Evolutionary conservation across 148 eudicot species (phyloP).

Genomic region (Vaccinium corymbosum): DNA sequence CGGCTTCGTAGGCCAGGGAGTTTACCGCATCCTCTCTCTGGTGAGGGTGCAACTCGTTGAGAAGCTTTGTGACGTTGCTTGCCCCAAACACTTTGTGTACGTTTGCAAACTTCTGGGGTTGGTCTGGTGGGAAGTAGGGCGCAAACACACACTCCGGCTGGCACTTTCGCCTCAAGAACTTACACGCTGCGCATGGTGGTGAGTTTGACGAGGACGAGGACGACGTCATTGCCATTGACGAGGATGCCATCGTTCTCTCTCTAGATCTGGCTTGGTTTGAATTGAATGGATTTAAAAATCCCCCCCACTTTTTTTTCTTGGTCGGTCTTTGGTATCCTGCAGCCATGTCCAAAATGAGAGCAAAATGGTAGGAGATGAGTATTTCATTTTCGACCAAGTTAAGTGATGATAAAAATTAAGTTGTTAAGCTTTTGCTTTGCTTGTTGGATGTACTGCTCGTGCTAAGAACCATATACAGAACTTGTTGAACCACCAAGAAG

Average conservation of each 20-base stretch:
- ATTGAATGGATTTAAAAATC: too few relatives aligned
- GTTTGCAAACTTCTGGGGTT: conserved; percentile 79
- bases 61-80: conserved; percentile 76
- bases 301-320: neutral
- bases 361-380: neutral
- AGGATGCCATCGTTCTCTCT: conserved; percentile 38
- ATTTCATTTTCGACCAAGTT: neutral
- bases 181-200: conserved; percentile 98
- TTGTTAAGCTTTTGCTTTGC: too few relatives aligned
- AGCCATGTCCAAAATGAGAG: neutral
- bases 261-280: neutral
- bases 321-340: neutral
- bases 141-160: conserved; percentile 85
- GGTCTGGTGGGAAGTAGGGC: conserved; percentile 85
- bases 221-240: conserved; percentile 38
- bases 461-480: neutral
- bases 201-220: conserved; percentile 53
- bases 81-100: conserved; percentile 88
- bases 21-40: conserved; percentile 89
- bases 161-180: conserved; percentile 75
- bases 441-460: too few relatives aligned
- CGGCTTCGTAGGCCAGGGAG: conserved; percentile 81
- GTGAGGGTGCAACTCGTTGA: conserved; percentile 78
- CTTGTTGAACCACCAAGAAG: neutral
- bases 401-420: too few relatives aligned